Evolutionary conservation across 805 yeast genomes (phyloP), one percentile per base, ranked within the genome.

Genomic region (Starmerella geochares): DNA sequence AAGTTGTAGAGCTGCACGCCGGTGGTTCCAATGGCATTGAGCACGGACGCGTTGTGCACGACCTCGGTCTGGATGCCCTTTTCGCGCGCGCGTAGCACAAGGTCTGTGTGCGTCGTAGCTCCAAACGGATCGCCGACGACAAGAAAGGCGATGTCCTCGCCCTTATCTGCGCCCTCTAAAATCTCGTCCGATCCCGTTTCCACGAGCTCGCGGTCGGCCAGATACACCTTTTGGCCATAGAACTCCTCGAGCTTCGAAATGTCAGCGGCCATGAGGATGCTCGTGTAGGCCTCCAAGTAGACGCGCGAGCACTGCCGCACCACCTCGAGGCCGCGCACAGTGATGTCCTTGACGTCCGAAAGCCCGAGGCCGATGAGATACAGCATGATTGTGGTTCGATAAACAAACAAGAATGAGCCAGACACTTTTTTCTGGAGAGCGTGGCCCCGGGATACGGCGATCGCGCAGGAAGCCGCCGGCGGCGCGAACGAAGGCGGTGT

Each of bases 101-200:
- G 73, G 69, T 92, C 98, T 0, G 96, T 86, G 68, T 90, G 98
- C 0, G 98, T 90, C 4, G 98, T 90, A 28, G 98, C 98, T 29
- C 98, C 98, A 63, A 86, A 90, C 29, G 90, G 95, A 65, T 90
- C 98, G 31, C 98, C 98, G 24, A 90, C 98, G 19, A 92, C 98
- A 55, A 92, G 72, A 59, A 90, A 87, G 0, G 96, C 97, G 64
- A 90, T 75, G 63, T 92, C 96, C 49, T 83, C 90, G 20, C 67
- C 72, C 28, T 83, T 77, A 21, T 49, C 55, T 1, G 94, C 96
- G 53, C 78, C 80, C 19, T 71, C 82, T 55, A 90, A 71, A 52
- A 90, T 92, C 35, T 76, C 74, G 60, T 88, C 97, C 24, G 92
- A 80, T 7, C 90, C 94, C 49, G 81, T 73, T 63, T 90, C 98